These are phyloP conservation scores for Hemisphaericaspora xylanilytica DNA, from an alignment of 1,139 yeast genomes.

Conservation along the genomic window DNA sequence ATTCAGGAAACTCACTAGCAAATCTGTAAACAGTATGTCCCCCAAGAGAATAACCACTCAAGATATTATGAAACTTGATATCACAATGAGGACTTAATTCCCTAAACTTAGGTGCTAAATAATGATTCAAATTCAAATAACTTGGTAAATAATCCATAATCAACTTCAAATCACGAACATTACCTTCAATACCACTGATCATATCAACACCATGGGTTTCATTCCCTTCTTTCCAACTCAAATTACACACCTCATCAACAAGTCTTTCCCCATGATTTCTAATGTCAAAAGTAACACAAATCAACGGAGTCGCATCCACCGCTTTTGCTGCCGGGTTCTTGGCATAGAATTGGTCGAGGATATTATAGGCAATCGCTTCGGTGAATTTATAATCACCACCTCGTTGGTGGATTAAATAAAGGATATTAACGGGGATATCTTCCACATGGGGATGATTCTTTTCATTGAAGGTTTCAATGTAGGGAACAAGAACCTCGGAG, in stretches of 20 bases:
- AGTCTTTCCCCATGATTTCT: constrained; percentile 60
- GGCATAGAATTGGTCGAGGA: constrained; percentile 26
- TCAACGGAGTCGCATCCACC: constrained; percentile 25
- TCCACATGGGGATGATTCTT: constrained; percentile 15
- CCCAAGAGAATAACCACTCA: constrained; percentile 60
- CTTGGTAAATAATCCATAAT: constrained; percentile 50
- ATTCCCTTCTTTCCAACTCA: constrained; percentile 49
- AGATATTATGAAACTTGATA: constrained; percentile 31
- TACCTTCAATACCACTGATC: constrained; percentile 51
- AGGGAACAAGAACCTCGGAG: constrained; percentile 23
- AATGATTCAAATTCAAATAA: constrained; percentile 35
- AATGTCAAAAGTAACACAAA: constrained; percentile 56
- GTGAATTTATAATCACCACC: constrained; percentile 27
- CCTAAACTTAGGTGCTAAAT: constrained; percentile 23
- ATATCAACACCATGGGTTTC: constrained; percentile 52
- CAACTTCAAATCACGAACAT: constrained; percentile 46
- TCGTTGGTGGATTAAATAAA: constrained; percentile 43
- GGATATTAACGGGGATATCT: constrained; percentile 34
- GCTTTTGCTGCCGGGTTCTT: constrained; percentile 13
- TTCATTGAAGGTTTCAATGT: constrained; percentile 20
- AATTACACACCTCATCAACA: constrained; percentile 34
- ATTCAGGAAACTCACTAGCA: constrained; percentile 38
- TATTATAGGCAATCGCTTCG: constrained; percentile 31
- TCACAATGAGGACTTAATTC: constrained; percentile 16
- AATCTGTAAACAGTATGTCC: constrained; percentile 57